These are phyloP conservation scores for Triadica sebifera DNA, from an alignment of 345 rosid genomes.

Conservation along the genomic window DNA sequence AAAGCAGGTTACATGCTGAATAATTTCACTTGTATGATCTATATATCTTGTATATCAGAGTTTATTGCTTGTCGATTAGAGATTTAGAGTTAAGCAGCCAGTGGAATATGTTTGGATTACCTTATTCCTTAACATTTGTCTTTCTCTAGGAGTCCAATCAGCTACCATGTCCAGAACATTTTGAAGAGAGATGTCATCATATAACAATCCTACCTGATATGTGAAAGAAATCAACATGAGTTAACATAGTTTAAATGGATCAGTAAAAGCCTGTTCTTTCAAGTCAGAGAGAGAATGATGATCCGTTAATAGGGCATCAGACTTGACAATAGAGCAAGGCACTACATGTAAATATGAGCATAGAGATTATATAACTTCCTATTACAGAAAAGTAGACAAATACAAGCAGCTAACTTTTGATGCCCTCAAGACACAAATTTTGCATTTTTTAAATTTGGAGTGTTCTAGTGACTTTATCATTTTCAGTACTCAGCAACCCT, in stretches of 20 bases:
- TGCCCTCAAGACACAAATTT: neutral
- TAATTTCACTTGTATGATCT: neutral
- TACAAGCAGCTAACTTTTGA: neutral
- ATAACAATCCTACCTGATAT: slow-evolving; percentile 81
- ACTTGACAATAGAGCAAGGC: neutral
- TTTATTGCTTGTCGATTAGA: neutral
- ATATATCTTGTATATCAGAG: neutral
- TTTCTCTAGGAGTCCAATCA: slow-evolving; percentile 92
- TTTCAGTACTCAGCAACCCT: slow-evolving; percentile 1
- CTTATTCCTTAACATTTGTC: slow-evolving; percentile 84
- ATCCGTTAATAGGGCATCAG: neutral
- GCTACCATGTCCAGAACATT: slow-evolving; percentile 68
- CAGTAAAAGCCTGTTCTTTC: slow-evolving; percentile 4
- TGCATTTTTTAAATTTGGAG: neutral
- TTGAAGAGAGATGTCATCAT: slow-evolving; percentile 85
- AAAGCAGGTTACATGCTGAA: neutral
- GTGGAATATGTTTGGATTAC: slow-evolving; percentile 33
- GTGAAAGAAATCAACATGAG: slow-evolving; percentile 21
- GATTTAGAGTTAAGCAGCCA: slow-evolving; percentile 2
- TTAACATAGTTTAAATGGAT: neutral
- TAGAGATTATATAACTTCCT: neutral
- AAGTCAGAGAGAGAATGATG: slow-evolving; percentile 6
- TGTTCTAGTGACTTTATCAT: neutral
- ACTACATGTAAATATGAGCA: neutral
- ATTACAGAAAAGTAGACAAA: neutral